Percentiles rank a stretch among this genome's conserved stretches.
Evolutionary conservation across 2,329 filamentous ascomycete species (phyloP).

Genomic region (Waltergamsia citrina): DNA sequence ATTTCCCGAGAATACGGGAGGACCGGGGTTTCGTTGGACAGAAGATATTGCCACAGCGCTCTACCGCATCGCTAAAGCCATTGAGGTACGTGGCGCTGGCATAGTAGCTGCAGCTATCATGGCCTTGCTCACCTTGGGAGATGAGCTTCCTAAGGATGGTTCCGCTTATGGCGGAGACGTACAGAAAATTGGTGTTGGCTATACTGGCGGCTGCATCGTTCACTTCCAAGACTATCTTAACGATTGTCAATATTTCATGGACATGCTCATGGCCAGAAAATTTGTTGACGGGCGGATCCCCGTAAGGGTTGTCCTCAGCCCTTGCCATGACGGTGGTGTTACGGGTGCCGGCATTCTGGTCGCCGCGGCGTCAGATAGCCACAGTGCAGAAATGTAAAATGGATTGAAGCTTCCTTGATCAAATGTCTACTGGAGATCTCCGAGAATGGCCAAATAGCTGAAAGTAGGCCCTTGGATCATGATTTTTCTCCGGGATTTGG

Average conservation of each 20-base stretch:
- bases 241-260: conserved; percentile 61
- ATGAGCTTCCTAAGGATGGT: conserved; percentile 40
- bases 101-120: conserved; percentile 66
- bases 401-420: too few species aligned
- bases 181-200: conserved; percentile 62
- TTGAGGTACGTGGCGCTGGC: conserved; percentile 63
- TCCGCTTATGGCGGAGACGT: too few species aligned
- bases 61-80: conserved; percentile 57
- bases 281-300: conserved; percentile 14
- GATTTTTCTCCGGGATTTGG: too few species aligned
- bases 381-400: conserved; percentile 23
- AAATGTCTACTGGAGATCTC: too few species aligned
- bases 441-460: too few species aligned
- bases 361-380: conserved; percentile 27
- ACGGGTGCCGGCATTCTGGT: conserved; percentile 52
- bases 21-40: conserved; percentile 51
- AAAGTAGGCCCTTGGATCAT: too few species aligned
- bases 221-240: conserved; percentile 66
- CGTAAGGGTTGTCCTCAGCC: conserved; percentile 36
- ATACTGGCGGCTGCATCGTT: conserved; percentile 73
- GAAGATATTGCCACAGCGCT: conserved; percentile 47
- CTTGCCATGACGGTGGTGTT: conserved; percentile 53
- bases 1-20: conserved; percentile 38
- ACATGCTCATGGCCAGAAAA: conserved; percentile 32
- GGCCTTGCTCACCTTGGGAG: conserved; percentile 58